Conservation (phyloP, 768 basidiomycete species). For the Cubamyces sp. region DNA sequence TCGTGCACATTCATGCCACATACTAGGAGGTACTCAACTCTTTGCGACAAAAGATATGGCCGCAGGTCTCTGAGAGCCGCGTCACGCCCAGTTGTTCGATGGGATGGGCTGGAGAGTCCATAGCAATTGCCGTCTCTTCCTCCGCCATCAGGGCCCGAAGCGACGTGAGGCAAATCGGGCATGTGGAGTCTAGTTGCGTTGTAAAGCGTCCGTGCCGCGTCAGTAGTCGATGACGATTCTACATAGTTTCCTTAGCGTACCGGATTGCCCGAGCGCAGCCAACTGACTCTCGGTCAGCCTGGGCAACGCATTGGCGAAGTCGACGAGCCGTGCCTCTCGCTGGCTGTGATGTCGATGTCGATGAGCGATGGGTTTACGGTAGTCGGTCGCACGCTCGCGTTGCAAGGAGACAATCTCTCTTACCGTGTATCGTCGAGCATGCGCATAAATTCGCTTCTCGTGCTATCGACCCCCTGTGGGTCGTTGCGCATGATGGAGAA, state of each 20-base stretch:
- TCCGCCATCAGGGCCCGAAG: conserved; percentile 72
- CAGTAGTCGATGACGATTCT: no score
- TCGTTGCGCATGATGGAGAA: conserved; percentile 16
- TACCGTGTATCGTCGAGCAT: conserved; percentile 15
- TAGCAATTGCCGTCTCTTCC: conserved; percentile 71
- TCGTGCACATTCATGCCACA: not conserved
- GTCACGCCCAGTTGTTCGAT: conserved; percentile 74
- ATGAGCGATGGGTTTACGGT: not conserved
- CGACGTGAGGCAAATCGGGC: conserved; percentile 76
- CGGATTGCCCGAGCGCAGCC: conserved; percentile 25
- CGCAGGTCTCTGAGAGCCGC: conserved; percentile 46
- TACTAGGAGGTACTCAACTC: conserved; percentile 54
- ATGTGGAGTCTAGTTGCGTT: conserved; percentile 56
- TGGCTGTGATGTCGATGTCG: not conserved
- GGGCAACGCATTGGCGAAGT: conserved; percentile 24
- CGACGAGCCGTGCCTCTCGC: conserved; percentile 11
- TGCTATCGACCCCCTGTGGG: conserved; percentile 9
- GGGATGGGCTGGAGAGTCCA: conserved; percentile 80
- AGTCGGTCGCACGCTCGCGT: not conserved
- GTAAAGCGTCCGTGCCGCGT: no score
- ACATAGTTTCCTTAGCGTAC: conserved; percentile 4
- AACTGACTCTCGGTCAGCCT: conserved; percentile 31
- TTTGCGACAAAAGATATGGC: conserved; percentile 78
- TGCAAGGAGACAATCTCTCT: not conserved
- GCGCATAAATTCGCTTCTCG: conserved; percentile 6